Evolutionary conservation across 2,329 filamentous ascomycete species (phyloP), one percentile per base, ranked within the genome.

Genomic region (Sporothrix humicola): DNA sequence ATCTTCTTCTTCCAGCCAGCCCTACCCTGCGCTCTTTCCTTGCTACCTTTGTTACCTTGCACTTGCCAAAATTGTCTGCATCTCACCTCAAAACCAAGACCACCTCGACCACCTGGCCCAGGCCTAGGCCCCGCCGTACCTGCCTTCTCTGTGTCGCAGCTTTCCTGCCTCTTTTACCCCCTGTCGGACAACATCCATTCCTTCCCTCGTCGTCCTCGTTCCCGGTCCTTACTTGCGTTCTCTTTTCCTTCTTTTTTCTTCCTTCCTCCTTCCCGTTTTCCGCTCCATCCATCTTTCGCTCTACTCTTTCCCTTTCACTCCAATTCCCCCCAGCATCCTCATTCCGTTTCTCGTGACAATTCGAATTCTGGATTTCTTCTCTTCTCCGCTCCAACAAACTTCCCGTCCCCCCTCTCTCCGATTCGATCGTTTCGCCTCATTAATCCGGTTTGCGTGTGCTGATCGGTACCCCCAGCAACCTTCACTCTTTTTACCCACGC

Each of bases 81-180:
- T 69, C 65, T 54, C 65, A 69, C 65, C 46, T 52, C 65, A 48
- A 20, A 52, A 23, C 65, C 63, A 44, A n/a, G 20, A 37, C 59
- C 59, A 65, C 37, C 23, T 26, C 23, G 37, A 37, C 59, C 59
- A 44, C 31, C 42, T 63, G 58, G 31, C 15, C 58, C 59, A 65
- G 59, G 59, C 59, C 59, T 44, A 44, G 59, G 59, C 59, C 59
- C 59, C 37, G 37, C 59, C 37, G 37, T 65, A 68, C 61, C 61
- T 72, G 63, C 61, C 68, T 68, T 69, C 50, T 54, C 58, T 52
- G 71, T 73, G 72, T 73, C 72, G 54, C 72, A 73, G 58, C 66
- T 69, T 46, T 26, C 44, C 52, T 56, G 17, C 17, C 59, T 20
- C 54, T 54, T 65, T 20, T 9, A 44, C 71, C 44, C 56, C 71